These are phyloP conservation scores for Ganoderma meredithae DNA, from an alignment of 1,284 basidiomycete species.

Conservation along the genomic window DNA sequence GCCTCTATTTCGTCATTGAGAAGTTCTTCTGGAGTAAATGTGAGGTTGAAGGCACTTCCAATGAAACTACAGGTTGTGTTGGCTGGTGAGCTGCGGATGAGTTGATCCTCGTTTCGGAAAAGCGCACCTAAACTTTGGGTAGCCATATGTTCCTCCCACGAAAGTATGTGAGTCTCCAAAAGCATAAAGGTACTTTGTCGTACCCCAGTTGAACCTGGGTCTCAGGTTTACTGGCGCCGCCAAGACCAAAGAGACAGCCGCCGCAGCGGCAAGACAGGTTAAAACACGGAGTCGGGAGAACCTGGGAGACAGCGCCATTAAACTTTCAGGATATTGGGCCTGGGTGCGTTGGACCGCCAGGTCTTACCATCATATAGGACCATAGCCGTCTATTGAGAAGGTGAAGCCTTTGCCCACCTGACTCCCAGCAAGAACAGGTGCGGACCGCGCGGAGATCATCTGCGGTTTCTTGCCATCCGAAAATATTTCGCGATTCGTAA, in stretches of 20 bases:
- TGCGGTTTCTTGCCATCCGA: neutral
- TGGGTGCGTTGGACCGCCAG: neutral
- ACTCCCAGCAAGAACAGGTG: neutral
- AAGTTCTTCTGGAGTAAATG: slow-evolving; percentile 53
- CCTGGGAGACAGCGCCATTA: neutral
- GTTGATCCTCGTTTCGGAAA: neutral
- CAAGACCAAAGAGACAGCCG: neutral
- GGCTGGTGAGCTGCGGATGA: neutral
- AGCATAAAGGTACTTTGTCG: slow-evolving; percentile 53
- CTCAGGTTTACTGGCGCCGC: neutral
- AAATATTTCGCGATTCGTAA: neutral
- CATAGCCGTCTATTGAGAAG: neutral
- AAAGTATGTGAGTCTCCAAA: slow-evolving; percentile 66
- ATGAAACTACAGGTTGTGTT: slow-evolving; percentile 50
- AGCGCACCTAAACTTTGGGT: slow-evolving; percentile 55
- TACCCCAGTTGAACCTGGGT: slow-evolving; percentile 47
- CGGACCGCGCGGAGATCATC: neutral
- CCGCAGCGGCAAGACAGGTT: neutral
- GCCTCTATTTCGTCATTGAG: slow-evolving; percentile 54
- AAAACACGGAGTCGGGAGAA: neutral
- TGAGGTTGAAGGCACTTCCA: slow-evolving; percentile 52
- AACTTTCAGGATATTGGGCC: neutral
- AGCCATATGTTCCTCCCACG: slow-evolving; percentile 56
- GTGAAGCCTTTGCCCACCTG: neutral
- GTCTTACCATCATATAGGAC: neutral